A percentile compares a stretch with the other conserved stretches of the same genome.
phyloP scores from a whole-genome alignment of 2,329 filamentous ascomycete genomes.

The Aaosphaeria pasadenensis region DNA sequence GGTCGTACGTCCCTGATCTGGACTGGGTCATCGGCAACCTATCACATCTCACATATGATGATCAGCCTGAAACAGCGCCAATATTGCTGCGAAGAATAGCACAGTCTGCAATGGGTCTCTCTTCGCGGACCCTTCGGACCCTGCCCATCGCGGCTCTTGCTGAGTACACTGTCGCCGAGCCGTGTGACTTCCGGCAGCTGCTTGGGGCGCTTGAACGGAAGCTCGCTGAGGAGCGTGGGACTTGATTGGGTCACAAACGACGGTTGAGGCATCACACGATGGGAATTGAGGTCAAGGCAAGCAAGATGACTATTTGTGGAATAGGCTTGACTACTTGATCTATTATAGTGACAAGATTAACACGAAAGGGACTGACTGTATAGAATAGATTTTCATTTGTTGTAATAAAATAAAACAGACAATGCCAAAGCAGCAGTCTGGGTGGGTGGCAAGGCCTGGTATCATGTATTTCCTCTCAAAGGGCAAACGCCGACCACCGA shows the following conservation, averaged over 20 bases:
- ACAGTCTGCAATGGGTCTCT: conserved; percentile 13
- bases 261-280: too few species aligned
- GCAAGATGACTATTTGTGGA: too few species aligned
- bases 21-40: conserved; percentile 21
- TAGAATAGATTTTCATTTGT: too few species aligned
- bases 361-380: too few species aligned
- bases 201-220: conserved; percentile 9
- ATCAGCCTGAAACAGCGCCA: conserved; percentile 17
- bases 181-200: conserved; percentile 8
- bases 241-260: too few species aligned
- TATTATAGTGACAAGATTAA: too few species aligned
- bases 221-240: conserved; percentile 1
- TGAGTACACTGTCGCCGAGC: conserved; percentile 12
- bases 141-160: conserved; percentile 13
- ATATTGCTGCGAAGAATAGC: conserved; percentile 30
- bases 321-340: too few species aligned
- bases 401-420: too few species aligned
- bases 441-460: conserved; percentile 11
- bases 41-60: conserved; percentile 5
- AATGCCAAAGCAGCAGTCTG: too few species aligned
- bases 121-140: conserved; percentile 14
- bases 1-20: conserved; percentile 19
- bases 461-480: conserved; percentile 7
- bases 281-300: too few species aligned
- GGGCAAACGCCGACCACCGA: not conserved